These are phyloP conservation scores for Paramarasmius palmivorus DNA, from an alignment of 1,284 basidiomycete species.

Conservation along the genomic window DNA sequence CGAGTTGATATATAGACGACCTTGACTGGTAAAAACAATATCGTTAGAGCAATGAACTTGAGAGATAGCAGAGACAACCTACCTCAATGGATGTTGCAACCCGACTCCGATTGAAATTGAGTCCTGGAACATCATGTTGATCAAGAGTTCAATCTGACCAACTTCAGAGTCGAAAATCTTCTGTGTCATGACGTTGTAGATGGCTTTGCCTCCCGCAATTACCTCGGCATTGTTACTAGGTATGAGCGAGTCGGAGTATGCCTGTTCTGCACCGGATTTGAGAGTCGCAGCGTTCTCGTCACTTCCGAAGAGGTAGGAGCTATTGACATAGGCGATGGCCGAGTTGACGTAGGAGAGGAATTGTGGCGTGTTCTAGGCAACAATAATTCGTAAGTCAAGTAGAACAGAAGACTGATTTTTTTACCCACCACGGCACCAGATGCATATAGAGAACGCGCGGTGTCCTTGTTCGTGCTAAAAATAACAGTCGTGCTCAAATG, in stretches of 20 bases:
- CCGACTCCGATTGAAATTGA: slow-evolving; percentile 51
- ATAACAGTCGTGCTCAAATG: slow-evolving; percentile 34
- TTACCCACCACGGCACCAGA: slow-evolving; percentile 2
- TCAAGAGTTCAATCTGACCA: slow-evolving; percentile 50
- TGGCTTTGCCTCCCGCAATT: slow-evolving; percentile 1
- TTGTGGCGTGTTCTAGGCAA: slow-evolving; percentile 25
- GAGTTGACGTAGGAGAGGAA: slow-evolving; percentile 20
- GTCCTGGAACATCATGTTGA: slow-evolving; percentile 41
- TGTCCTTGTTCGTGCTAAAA: slow-evolving; percentile 20
- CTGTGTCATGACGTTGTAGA: slow-evolving; percentile 26
- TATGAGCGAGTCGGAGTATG: slow-evolving; percentile 26
- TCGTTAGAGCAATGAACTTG: background rate
- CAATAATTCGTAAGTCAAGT: background rate
- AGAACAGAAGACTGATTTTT: background rate
- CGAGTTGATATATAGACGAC: slow-evolving; percentile 36
- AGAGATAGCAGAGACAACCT: background rate
- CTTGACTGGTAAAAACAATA: slow-evolving; percentile 21
- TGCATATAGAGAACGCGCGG: slow-evolving; percentile 12
- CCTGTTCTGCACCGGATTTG: slow-evolving; percentile 20
- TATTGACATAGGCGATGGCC: slow-evolving; percentile 58
- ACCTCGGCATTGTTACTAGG: slow-evolving; percentile 29
- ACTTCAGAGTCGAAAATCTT: slow-evolving; percentile 24
- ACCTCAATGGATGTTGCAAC: slow-evolving; percentile 48
- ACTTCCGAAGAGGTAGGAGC: slow-evolving; percentile 39
- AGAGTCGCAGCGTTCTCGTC: slow-evolving; percentile 33